phyloP scores from a whole-genome alignment of 495 filamentous ascomycete genomes.

The Chaetomium fimeti region DNA sequence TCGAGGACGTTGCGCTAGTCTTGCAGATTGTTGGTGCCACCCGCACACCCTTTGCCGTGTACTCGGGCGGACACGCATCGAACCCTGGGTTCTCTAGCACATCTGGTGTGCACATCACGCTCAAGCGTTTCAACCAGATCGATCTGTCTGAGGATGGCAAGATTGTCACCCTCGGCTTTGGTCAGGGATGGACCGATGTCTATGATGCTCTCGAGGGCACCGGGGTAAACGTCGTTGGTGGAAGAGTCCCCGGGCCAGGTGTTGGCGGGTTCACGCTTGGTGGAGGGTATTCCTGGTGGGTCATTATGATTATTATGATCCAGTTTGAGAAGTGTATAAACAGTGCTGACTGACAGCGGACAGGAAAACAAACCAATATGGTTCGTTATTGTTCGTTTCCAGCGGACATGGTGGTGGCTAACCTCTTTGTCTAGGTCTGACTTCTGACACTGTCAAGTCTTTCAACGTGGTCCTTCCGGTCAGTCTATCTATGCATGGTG shows the following conservation, averaged over 20 bases:
- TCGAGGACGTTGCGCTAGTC: slow-evolving; percentile 27
- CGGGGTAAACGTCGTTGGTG: slow-evolving; percentile 31
- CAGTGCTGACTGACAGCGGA: neutral
- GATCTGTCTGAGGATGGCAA: slow-evolving; percentile 35
- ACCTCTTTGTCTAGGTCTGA: slow-evolving; percentile 19
- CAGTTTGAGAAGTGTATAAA: no score
- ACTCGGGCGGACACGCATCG: slow-evolving; percentile 46
- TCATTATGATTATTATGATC: no score
- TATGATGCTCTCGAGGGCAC: slow-evolving; percentile 22
- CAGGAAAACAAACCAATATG: slow-evolving; percentile 36
- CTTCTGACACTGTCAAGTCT: slow-evolving; percentile 27
- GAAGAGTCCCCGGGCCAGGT: slow-evolving; percentile 29
- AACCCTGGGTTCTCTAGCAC: slow-evolving; percentile 35
- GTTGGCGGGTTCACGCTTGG: slow-evolving; percentile 35
- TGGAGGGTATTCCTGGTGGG: slow-evolving; percentile 34
- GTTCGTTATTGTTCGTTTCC: neutral
- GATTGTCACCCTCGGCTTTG: slow-evolving; percentile 48
- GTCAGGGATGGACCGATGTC: slow-evolving; percentile 28
- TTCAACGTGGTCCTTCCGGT: slow-evolving; percentile 32
- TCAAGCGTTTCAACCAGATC: slow-evolving; percentile 31
- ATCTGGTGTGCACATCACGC: slow-evolving; percentile 35
- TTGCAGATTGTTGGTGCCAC: slow-evolving; percentile 25
- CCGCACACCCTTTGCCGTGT: slow-evolving; percentile 42
- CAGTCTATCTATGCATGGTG: neutral
- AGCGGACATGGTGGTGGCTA: neutral